Evolutionary conservation across 2,329 filamentous ascomycete genomes (phyloP), one percentile per base, ranked within the genome.

Genomic region (Teratosphaeria viscida): DNA sequence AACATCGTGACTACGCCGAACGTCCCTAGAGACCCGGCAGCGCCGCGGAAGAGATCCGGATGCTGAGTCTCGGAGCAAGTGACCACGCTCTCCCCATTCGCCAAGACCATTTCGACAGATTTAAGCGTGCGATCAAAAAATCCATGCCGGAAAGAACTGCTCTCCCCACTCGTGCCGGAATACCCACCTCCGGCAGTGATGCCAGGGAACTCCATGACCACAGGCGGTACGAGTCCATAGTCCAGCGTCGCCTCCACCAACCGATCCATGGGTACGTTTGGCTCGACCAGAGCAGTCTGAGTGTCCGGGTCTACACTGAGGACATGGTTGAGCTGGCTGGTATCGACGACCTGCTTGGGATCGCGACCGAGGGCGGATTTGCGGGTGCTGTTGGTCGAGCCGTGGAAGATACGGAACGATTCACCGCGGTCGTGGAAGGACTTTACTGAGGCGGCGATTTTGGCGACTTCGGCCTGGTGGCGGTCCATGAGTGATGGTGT

Each of bases 401-500:
- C 88, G 73, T 91, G 88, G 66, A 85, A 88, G 69, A 91, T 85
- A n/a, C 87, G 81, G 73, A 89, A 91, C 2, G 85, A 82, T 68
- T 81, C 74, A 58, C 79, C 74, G 53, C 76, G 76, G 12, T 49
- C 39, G 54, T 59, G 43, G 52, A 63, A 58, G 53, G 43, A 34
- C 34, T 60, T 54, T 10, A 63, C 53, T 47, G 54, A 37, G n/a
- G 29, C 35, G 23, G 62, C 56, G 34, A 63, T 55, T 7, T 49
- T 39, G 6, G 47, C 12, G 29, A 63, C 61, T 55, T 63, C 59
- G n/a, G 53, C n/a, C 10, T 32, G 26, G 53, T 60, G 59, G 49
- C 19, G 57, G 16, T 47, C 39, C 57, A 59, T 39, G 16, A 39
- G 47, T 37, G 27, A 49, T 5, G 43, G 4, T n/a, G 43, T 10